Conservation (phyloP, 257 asterid species). For the Scutellaria barbata region DNA sequence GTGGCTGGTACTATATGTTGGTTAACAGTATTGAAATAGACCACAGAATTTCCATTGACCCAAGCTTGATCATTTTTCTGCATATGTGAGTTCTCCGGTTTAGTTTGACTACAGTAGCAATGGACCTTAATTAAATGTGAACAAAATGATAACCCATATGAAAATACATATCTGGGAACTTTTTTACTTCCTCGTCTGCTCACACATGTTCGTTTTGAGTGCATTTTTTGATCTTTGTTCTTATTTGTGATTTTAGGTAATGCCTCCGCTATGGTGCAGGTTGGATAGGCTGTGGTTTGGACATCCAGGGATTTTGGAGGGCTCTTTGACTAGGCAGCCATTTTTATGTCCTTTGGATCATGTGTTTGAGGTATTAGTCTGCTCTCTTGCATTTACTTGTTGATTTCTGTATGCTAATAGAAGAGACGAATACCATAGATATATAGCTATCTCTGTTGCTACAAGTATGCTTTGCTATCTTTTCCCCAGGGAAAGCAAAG, state of each 20-base stretch:
- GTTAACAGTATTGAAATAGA: no score
- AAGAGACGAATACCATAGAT: background rate
- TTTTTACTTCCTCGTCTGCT: conserved; percentile 28
- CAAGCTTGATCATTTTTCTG: no score
- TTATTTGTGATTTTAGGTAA: conserved; percentile 90
- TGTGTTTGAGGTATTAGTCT: conserved; percentile 78
- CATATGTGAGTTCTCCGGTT: no score
- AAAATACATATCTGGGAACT: conserved; percentile 3
- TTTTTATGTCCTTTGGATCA: conserved; percentile 96
- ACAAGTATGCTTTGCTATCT: background rate
- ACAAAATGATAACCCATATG: no score
- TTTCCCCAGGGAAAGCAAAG: background rate
- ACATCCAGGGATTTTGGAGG: conserved; percentile 85
- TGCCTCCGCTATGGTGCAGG: conserved; percentile 99
- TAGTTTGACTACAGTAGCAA: no score
- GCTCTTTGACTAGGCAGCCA: conserved; percentile 90
- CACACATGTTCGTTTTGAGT: conserved; percentile 32
- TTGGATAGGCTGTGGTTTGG: conserved; percentile 99
- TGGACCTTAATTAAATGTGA: no score
- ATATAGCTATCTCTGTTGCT: background rate
- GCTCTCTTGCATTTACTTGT: conserved; percentile 29
- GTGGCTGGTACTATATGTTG: no score
- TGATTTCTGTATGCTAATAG: conserved; percentile 23
- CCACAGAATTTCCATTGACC: no score
- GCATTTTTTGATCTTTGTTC: conserved; percentile 52